Percentiles rank a stretch among this genome's conserved stretches.
phyloP scores from a whole-genome alignment of 352 stramenopile species.

The Pythium phragmiticola region DNA sequence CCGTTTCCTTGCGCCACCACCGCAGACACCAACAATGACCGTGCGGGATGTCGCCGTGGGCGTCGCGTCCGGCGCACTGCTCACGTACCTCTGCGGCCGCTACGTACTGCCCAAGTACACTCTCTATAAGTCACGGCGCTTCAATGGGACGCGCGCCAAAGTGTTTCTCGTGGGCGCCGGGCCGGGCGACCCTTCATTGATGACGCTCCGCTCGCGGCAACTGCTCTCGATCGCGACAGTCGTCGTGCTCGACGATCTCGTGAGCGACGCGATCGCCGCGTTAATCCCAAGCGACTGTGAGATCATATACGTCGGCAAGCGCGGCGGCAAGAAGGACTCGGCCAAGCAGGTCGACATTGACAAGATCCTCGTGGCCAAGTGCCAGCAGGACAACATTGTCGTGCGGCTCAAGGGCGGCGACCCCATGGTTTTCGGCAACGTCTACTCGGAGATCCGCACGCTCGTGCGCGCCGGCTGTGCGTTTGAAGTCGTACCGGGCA shows the following conservation, averaged over 20 bases:
- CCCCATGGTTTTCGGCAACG: constrained; percentile 71
- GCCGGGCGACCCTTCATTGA: constrained; percentile 50
- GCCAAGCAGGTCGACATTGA: constrained; percentile 69
- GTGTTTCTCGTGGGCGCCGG: constrained; percentile 68
- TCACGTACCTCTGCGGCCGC: constrained; percentile 34
- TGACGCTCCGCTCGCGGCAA: constrained; percentile 52
- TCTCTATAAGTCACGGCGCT: constrained; percentile 28
- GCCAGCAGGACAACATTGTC: constrained; percentile 50
- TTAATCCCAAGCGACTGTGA: constrained; percentile 56
- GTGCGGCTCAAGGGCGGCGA: constrained; percentile 71
- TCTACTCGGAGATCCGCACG: constrained; percentile 69
- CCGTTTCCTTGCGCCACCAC: neutral
- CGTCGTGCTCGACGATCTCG: constrained; percentile 65
- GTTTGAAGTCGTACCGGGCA: constrained; percentile 67
- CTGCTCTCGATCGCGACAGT: constrained; percentile 51
- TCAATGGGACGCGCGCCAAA: constrained; percentile 31
- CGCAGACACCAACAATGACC: constrained; percentile 17
- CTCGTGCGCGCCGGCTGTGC: constrained; percentile 42
- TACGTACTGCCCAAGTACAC: constrained; percentile 34
- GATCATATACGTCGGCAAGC: constrained; percentile 66
- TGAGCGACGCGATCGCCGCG: constrained; percentile 54
- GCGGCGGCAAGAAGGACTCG: constrained; percentile 64
- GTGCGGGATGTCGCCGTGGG: constrained; percentile 45
- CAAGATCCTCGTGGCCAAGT: constrained; percentile 52
- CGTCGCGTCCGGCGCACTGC: constrained; percentile 40